Evolutionary conservation across 2,329 filamentous ascomycete genomes (phyloP), one percentile per base, ranked within the genome.

Genomic region (Pseudogymnoascus sp.): DNA sequence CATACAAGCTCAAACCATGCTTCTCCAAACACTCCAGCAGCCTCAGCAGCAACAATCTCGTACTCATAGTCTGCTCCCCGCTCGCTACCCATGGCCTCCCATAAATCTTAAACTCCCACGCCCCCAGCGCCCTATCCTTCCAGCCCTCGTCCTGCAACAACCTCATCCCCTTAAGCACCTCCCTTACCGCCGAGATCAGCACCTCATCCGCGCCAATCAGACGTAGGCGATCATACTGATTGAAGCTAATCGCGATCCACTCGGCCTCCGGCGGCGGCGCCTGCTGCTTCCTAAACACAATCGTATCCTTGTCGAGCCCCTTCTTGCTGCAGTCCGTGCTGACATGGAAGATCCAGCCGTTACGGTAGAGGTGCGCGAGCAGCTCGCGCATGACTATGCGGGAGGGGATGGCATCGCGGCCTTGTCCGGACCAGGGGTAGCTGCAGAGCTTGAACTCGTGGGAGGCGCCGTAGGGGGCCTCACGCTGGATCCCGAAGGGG

Each of bases 1-100:
- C 73, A 68, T 77, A 77, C 12, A 76, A 69, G 55, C 70, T 72
- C 71, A 74, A 77, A 1, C 75, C 75, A 59, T 73, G 68, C 3
- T 65, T 66, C 63, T 76, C 76, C 26, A 76, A 65, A 12, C 63
- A 64, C 52, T 73, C 72, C 63, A 76, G 62, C 64, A 77, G 64
- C 39, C 63, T 70, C 64, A 77, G 65, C 38, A 77, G 58, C 55
- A 76, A 60, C 59, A 72, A 64, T 23, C 74, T 69, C 10, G 70
- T 71, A n/a, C 62, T 68, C 70, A 77, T 73, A 2, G 74, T 75
- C 59, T 74, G 71, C 45, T 69, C 69, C 0, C 73, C 74, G 5
- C 43, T 62, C 1, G 74, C 68, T 23, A 59, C 49, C 72, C 72
- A 77, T 0, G 74, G 73, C 49, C 66, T 67, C 6, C 74, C 74